Conservation (phyloP, 164 flowering plant genomes). For the Magnolia sinica region DNA sequence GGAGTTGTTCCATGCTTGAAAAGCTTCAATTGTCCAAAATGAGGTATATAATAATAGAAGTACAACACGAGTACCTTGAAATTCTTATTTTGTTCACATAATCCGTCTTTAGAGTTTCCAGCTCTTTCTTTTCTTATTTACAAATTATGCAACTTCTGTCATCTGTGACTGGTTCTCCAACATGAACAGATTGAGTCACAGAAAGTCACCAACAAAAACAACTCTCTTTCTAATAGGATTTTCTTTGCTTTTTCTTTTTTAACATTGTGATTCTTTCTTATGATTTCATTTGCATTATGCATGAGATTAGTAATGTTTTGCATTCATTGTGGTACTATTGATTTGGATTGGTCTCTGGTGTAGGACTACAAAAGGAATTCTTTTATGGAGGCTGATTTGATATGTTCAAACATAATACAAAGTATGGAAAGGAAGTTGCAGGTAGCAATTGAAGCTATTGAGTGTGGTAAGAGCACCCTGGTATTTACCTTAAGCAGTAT, state of each 20-base stretch:
- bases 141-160: neutral
- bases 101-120: neutral
- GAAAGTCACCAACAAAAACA: too few species aligned
- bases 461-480: too few species aligned
- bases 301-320: neutral
- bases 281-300: neutral
- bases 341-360: slow-evolving; percentile 19
- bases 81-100: neutral
- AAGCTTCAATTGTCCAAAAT: slow-evolving; percentile 41
- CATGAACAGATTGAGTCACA: neutral
- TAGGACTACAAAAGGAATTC: slow-evolving; percentile 89
- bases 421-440: slow-evolving; percentile 86
- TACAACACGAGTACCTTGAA: neutral
- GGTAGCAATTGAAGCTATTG: slow-evolving; percentile 25
- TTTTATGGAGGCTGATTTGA: slow-evolving; percentile 76
- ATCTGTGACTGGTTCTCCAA: neutral
- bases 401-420: slow-evolving; percentile 65
- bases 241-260: neutral
- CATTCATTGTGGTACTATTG: neutral
- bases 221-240: neutral
- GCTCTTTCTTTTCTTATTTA: neutral
- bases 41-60: slow-evolving; percentile 11
- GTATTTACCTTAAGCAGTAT: too few species aligned
- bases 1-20: slow-evolving; percentile 46
- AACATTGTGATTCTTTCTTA: neutral